Evolutionary conservation across 2,329 filamentous ascomycete species (phyloP), one percentile per base, ranked within the genome.

Genomic region (Alternaria triticimaculans): DNA sequence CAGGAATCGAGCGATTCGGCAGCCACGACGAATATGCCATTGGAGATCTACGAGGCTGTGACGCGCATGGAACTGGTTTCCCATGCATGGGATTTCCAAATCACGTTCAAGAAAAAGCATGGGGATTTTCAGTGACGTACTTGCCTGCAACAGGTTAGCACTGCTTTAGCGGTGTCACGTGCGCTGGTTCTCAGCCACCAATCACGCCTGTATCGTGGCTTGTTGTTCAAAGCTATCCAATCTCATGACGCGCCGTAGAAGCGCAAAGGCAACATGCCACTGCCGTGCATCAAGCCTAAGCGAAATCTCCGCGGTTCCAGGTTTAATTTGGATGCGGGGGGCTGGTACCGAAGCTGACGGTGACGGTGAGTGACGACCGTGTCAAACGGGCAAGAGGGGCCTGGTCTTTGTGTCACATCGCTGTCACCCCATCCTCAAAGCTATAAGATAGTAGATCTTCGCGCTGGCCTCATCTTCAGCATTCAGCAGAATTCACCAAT

Each of bases 141-240:
- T 14, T 6, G 37, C 37, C 37, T 41, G 8, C n/a, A 18, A 11
- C n/a, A 6, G 15, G n/a, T 41, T 41, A 41, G n/a, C 15, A 41
- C 8, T 5, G 8, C 49, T 3, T 33, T 58, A 51, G 56, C 53
- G 53, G 21, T 56, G 20, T 60, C 56, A 65, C 60, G 60, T 63
- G 60, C 21, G 9, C 2, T 21, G 21, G 5, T 28, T 6, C 12
- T 5, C n/a, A 41, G 33, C 33, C 53, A 55, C 53, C 25, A 53
- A 53, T 41, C 20, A 41, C 14, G n/a, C 30, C 28, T 37, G 20
- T 2, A 12, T 18, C 23, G 49, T 53, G 30, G 49, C 49, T 53
- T 53, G 14, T 21, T 5, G 20, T 23, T 23, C 21, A 15, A 23
- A 53, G 37, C 9, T 3, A 41, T 23, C 9, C 20, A 23, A 41